Base-by-base conservation (phyloP, 1,284 basidiomycete species). In the Irpex sp. region DNA sequence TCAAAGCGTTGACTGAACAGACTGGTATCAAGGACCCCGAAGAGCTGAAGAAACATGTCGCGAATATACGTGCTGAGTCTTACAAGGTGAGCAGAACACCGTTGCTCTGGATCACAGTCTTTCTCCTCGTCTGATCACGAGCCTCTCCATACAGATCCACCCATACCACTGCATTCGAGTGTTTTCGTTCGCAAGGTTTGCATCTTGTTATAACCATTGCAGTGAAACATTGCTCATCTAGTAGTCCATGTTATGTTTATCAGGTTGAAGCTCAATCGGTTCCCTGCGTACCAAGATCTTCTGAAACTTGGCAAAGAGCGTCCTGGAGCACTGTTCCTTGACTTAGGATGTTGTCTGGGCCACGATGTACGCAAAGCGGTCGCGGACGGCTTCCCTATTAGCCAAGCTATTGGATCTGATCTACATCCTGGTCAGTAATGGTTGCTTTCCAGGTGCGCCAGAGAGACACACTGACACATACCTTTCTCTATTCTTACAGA, bases 281-380 rank as follows among this genome's bases (percentile, higher is more conserved):
- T 85, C 38, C 85, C 86, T 4, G 83, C 78, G 0, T 91, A 90
- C 76, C 71, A 78, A 5, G 77, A 82, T 10, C 82, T 85, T 5
- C 76, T 90, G 4, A 74, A 82, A 54, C 78, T 90, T 0, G 80
- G 81, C 1, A 77, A 78, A 27, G 80, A 83, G 4, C 82, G 82
- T 18, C 72, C 80, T 13, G 81, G 82, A 59, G 86, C 88, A 2
- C 82, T 92, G 59, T 79, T 89, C 22, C 80, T 91, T 2, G 85
- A 87, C 65, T 76, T 85, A 6, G 84, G 80, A 22, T 72, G 71
- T 54, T 72, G 71, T 56, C 85, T 88, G 70, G 86, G 86, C 2
- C 85, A 83, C 68, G 86, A 87, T 67, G 67, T 82, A 10, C 76
- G 86, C 45, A 86, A 85, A 73, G 82, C 79, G 0, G 81, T 85